Evolutionary conservation across 1,139 yeast genomes (phyloP).

Genomic region (Debaryomyces coudertii): DNA sequence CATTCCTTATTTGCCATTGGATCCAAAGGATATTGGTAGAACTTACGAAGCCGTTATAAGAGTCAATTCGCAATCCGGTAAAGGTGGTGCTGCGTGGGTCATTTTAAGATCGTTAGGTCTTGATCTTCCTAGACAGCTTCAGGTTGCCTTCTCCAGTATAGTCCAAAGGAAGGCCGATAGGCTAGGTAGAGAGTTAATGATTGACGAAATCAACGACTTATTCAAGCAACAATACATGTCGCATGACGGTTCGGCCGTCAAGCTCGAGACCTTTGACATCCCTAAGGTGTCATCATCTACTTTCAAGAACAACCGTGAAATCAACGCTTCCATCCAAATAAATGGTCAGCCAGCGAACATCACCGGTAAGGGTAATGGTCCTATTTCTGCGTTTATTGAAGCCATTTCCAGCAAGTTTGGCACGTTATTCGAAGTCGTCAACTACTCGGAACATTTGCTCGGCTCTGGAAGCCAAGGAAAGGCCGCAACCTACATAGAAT

Average conservation of each 20-base stretch:
- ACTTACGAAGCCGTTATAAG: slow-evolving; percentile 55
- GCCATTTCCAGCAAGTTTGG: slow-evolving; percentile 41
- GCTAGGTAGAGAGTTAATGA: slow-evolving; percentile 49
- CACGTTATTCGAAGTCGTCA: slow-evolving; percentile 42
- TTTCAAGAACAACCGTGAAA: slow-evolving; percentile 31
- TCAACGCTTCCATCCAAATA: slow-evolving; percentile 30
- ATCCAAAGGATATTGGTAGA: slow-evolving; percentile 53
- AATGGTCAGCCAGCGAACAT: slow-evolving; percentile 28
- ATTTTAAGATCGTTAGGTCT: slow-evolving; percentile 50
- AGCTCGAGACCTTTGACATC: slow-evolving; percentile 40
- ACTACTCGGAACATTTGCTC: slow-evolving; percentile 48
- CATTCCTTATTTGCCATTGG: slow-evolving; percentile 53
- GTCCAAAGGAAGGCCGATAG: slow-evolving; percentile 47
- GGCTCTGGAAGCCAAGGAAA: slow-evolving; percentile 47
- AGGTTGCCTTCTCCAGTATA: slow-evolving; percentile 43
- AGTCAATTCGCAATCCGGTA: slow-evolving; percentile 55
- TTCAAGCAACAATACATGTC: slow-evolving; percentile 41
- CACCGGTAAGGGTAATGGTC: slow-evolving; percentile 49
- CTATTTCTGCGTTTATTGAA: slow-evolving; percentile 50
- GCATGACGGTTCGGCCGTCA: slow-evolving; percentile 24
- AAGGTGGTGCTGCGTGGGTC: slow-evolving; percentile 57
- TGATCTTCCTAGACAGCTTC: slow-evolving; percentile 51
- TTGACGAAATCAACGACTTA: slow-evolving; percentile 43
- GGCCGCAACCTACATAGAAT: slow-evolving; percentile 53
- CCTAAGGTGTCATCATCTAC: slow-evolving; percentile 26